phyloP scores from a whole-genome alignment of 73 alveolate genomes.

The Effrenium voratum region DNA sequence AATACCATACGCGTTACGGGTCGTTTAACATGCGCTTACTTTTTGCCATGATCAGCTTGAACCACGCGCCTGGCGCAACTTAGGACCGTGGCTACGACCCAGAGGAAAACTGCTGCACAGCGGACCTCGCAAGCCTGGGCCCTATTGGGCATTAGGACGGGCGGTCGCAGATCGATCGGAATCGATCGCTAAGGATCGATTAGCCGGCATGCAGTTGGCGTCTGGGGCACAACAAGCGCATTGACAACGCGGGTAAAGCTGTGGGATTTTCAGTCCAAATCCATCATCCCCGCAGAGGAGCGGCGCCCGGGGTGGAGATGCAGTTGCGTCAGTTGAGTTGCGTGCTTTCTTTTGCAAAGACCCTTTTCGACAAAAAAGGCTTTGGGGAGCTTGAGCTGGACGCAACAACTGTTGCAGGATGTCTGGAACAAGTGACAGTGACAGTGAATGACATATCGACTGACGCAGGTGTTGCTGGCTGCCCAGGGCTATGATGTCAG shows the following conservation, averaged over 20 bases:
- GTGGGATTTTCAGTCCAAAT: neutral
- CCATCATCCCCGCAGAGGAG: neutral
- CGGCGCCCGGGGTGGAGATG: neutral
- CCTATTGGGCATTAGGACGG: neutral
- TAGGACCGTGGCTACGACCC: neutral
- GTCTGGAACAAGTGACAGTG: no score
- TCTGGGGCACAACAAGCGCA: neutral
- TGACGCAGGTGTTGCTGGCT: no score
- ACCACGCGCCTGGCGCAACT: neutral
- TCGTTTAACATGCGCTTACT: no score
- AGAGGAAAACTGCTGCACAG: neutral
- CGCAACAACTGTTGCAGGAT: no score
- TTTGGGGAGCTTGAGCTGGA: no score
- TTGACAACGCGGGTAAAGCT: neutral
- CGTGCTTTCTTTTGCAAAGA: no score
- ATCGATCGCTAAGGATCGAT: neutral
- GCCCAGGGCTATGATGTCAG: neutral
- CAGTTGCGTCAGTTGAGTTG: no score
- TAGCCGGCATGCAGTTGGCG: neutral
- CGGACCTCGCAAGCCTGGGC: conserved; percentile 12
- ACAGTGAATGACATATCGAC: no score
- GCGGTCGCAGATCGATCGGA: neutral
- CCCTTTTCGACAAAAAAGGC: no score
- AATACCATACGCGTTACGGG: no score
- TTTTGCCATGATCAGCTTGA: no score